phyloP scores from a whole-genome alignment of 805 yeast species.

The Zygotorulaspora danielsina region DNA sequence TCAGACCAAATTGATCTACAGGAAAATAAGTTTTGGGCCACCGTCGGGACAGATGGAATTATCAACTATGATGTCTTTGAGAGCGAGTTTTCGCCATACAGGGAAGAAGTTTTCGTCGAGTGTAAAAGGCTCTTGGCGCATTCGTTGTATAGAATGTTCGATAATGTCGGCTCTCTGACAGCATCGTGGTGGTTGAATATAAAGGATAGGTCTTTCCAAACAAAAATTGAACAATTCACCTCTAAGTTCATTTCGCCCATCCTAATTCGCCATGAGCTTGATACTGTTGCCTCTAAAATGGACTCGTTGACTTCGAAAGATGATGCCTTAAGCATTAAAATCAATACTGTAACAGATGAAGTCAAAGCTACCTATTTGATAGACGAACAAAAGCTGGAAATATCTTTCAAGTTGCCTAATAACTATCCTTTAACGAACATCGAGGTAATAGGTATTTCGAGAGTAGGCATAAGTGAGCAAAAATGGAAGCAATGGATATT shows the following conservation, averaged over 20 bases:
- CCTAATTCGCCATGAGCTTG: conserved; percentile 55
- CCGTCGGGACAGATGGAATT: conserved; percentile 25
- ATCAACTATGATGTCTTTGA: conserved; percentile 19
- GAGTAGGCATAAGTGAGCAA: conserved; percentile 85
- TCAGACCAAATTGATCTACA: conserved; percentile 49
- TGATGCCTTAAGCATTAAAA: conserved; percentile 49
- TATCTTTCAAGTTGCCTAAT: conserved; percentile 67
- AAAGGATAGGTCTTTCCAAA: conserved; percentile 61
- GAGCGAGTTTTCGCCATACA: conserved; percentile 23
- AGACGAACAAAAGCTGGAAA: conserved; percentile 83
- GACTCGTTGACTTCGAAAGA: conserved; percentile 34
- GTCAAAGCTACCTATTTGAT: conserved; percentile 68
- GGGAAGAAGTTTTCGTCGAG: conserved; percentile 28
- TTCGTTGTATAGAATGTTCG: conserved; percentile 26
- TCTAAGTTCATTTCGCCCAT: conserved; percentile 58
- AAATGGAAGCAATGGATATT: conserved; percentile 95
- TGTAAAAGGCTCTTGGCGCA: conserved; percentile 29
- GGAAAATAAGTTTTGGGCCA: conserved; percentile 26
- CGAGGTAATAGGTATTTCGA: conserved; percentile 66
- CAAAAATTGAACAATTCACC: conserved; percentile 59
- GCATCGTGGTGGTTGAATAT: conserved; percentile 64
- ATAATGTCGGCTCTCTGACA: conserved; percentile 32
- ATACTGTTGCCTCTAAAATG: conserved; percentile 44
- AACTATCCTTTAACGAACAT: conserved; percentile 77
- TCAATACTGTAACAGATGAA: conserved; percentile 60